Percentiles rank a stretch among this genome's conserved stretches.
phyloP scores from a whole-genome alignment of 2,329 filamentous ascomycete species.

The Arthrobotrys sinensis region DNA sequence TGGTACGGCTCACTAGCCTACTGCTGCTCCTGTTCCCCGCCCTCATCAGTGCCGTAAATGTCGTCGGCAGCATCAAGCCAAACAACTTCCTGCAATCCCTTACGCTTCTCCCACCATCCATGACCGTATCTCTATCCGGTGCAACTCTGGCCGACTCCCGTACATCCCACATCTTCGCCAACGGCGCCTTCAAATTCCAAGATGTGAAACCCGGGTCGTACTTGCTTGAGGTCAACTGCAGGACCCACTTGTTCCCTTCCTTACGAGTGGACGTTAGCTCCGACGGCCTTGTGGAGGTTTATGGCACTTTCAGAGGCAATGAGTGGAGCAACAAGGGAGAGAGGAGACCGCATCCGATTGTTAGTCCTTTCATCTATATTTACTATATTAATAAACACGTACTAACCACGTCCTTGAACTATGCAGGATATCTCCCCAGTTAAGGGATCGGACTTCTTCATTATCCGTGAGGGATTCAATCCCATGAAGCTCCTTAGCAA shows the following conservation, averaged over 20 bases:
- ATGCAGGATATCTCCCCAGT: conserved; percentile 51
- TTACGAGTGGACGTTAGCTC: conserved; percentile 81
- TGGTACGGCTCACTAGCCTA: conserved; percentile 21
- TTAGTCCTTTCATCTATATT: conserved; percentile 71
- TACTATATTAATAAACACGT: conserved; percentile 16
- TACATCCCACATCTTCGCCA: conserved; percentile 52
- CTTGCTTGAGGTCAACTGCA: conserved; percentile 83
- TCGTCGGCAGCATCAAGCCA: conserved; percentile 54
- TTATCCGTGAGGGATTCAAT: conserved; percentile 72
- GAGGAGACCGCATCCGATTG: conserved; percentile 74
- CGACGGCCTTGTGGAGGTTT: conserved; percentile 73
- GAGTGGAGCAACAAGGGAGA: conserved; percentile 91
- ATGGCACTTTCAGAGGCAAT: conserved; percentile 90
- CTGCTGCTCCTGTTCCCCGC: conserved; percentile 40
- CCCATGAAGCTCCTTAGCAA: conserved; percentile 70
- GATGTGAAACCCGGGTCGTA: conserved; percentile 75
- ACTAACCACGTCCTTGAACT: neutral
- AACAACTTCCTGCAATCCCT: conserved; percentile 41
- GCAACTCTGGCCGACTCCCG: conserved; percentile 49
- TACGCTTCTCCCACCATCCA: conserved; percentile 43
- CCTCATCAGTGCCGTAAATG: conserved; percentile 40
- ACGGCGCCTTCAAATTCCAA: conserved; percentile 56
- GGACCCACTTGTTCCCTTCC: conserved; percentile 82
- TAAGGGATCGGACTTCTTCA: conserved; percentile 81
- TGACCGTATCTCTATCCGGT: conserved; percentile 50